Base-by-base conservation (phyloP, 257 asterid genomes). In the Striga asiatica region DNA sequence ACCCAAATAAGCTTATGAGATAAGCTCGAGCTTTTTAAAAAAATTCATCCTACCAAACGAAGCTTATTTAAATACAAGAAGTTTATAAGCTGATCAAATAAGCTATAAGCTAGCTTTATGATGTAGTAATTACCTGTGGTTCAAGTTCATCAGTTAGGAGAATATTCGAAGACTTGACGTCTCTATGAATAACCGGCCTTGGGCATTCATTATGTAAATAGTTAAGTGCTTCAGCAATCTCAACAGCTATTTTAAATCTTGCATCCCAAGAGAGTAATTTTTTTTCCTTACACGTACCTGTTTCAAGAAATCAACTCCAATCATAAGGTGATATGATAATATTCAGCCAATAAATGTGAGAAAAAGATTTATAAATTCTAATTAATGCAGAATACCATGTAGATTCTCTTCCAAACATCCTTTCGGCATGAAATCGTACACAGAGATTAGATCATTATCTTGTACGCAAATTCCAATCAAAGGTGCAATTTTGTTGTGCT, bases 51-150 rank as follows among this genome's bases (percentile, higher is more conserved):
- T n/a, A n/a, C n/a, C n/a, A n/a, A n/a, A n/a, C n/a, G n/a, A n/a
- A n/a, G n/a, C n/a, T n/a, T n/a, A n/a, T n/a, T n/a, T n/a, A n/a
- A n/a, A n/a, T n/a, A n/a, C n/a, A n/a, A n/a, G n/a, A n/a, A n/a
- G n/a, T n/a, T n/a, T n/a, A n/a, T n/a, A n/a, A n/a, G n/a, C n/a
- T n/a, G n/a, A n/a, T n/a, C n/a, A n/a, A n/a, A n/a, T n/a, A n/a
- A n/a, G n/a, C n/a, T n/a, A n/a, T n/a, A n/a, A n/a, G n/a, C n/a
- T n/a, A n/a, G n/a, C n/a, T n/a, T n/a, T n/a, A n/a, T n/a, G n/a
- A n/a, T n/a, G n/a, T n/a, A n/a, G n/a, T n/a, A n/a, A n/a, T 94
- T 60, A 89, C 98, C 95, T 84, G 83, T 39, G 98, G 84, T 53
- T 82, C 80, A 39, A 87, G 73, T 37, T 69, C 82, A 54, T 75